Evolutionary conservation across 225 moss, liverwort and hornwort species (phyloP).

Genomic region (Bryoerythrophyllum caledonicum): DNA sequence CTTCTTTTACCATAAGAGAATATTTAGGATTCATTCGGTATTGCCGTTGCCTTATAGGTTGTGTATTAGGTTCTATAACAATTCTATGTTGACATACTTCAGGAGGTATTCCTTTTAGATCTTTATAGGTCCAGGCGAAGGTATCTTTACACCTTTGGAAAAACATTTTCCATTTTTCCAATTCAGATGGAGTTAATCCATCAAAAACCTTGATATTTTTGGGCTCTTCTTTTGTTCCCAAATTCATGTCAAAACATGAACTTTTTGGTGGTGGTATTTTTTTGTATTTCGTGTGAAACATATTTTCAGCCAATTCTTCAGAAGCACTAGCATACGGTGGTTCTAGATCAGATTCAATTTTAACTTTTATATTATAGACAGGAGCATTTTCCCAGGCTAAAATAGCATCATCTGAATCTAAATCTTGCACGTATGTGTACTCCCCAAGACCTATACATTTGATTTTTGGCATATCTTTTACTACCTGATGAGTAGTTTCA

Average conservation of each 20-base stretch:
- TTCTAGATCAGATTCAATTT: not conserved
- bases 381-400: not conserved
- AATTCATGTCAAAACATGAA: not conserved
- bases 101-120: not conserved
- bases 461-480: not conserved
- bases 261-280: not conserved
- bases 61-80: not conserved
- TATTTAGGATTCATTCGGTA: not conserved
- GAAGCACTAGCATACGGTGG: not conserved
- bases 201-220: not conserved
- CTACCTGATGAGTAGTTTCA: not conserved
- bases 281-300: not conserved
- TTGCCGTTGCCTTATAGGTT: not conserved
- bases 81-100: not conserved
- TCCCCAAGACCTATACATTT: not conserved
- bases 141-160: not conserved
- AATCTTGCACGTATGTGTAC: no score
- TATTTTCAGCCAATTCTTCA: not conserved
- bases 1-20: not conserved
- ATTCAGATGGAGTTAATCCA: no score
- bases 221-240: rapidly evolving
- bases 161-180: not conserved
- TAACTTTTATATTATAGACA: not conserved
- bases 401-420: not conserved
- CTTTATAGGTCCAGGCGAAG: not conserved